Evolutionary conservation across 202 grass and related monocot genomes (phyloP).

Genomic region (Saccharum hybrid): DNA sequence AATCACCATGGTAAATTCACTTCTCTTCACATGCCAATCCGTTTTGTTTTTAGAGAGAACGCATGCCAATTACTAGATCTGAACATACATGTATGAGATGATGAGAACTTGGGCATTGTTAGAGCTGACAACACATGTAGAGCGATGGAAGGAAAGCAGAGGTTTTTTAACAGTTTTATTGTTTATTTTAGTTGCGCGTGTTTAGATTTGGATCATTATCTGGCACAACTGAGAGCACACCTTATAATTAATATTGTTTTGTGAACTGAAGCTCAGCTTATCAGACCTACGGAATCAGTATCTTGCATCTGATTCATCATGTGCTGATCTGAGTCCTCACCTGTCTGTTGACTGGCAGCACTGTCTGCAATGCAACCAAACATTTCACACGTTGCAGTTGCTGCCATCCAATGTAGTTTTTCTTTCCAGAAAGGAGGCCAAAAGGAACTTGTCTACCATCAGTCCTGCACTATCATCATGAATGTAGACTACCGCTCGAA

Average conservation of each 20-base stretch:
- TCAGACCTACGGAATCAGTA: not conserved
- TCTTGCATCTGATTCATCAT: slow-evolving; percentile 21
- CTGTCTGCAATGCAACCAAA: slow-evolving; percentile 13
- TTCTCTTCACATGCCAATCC: not conserved
- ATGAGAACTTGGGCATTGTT: not conserved
- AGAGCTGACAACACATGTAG: not conserved
- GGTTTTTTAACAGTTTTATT: not conserved
- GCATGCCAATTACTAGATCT: not conserved
- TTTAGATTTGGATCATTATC: slow-evolving; percentile 13
- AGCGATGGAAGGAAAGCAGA: not conserved
- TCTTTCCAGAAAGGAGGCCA: not conserved
- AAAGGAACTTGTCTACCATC: slow-evolving; percentile 5
- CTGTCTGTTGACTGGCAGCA: slow-evolving; percentile 22
- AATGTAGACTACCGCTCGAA: not conserved
- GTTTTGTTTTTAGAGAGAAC: not conserved
- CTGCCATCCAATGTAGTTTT: not conserved
- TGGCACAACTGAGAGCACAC: not conserved
- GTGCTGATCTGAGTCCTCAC: slow-evolving; percentile 3
- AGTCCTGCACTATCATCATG: slow-evolving; percentile 27
- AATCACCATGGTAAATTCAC: slow-evolving; percentile 62
- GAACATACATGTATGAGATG: not conserved
- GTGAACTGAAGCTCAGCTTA: not conserved
- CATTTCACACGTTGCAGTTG: slow-evolving; percentile 19
- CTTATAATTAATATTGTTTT: slow-evolving; percentile 4
- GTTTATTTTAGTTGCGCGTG: not conserved